Evolutionary conservation across 1,284 basidiomycete species (phyloP).

Genomic region (Cystobasidium slooffiae): DNA sequence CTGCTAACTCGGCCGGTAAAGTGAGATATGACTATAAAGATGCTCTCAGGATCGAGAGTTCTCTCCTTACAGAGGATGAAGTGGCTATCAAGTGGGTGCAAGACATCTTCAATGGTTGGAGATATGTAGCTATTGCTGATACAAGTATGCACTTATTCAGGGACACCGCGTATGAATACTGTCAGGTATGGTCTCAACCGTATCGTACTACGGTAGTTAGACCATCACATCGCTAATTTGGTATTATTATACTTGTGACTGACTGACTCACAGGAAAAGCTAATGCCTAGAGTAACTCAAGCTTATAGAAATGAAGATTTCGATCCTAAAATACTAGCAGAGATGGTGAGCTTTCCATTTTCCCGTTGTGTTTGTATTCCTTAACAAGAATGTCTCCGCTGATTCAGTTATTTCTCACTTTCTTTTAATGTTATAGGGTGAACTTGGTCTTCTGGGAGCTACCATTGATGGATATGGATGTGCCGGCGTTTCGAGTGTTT

Average conservation of each 20-base stretch:
- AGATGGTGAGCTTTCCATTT: conserved; percentile 65
- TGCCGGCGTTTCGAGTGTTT: conserved; percentile 70
- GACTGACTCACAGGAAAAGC: conserved; percentile 65
- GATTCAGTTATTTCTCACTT: neutral
- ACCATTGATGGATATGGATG: conserved; percentile 94
- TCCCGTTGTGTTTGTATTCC: too few relatives aligned
- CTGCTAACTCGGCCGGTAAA: conserved; percentile 26
- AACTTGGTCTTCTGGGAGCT: conserved; percentile 83
- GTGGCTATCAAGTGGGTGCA: conserved; percentile 73
- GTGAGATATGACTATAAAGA: conserved; percentile 51
- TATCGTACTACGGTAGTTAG: too few relatives aligned
- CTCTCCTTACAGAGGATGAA: conserved; percentile 86
- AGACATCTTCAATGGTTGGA: too few relatives aligned
- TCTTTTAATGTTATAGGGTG: conserved; percentile 60
- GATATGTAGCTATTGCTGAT: neutral
- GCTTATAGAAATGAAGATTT: conserved; percentile 89
- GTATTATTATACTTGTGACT: neutral
- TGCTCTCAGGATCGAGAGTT: conserved; percentile 50
- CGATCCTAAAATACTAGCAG: conserved; percentile 74
- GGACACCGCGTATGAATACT: conserved; percentile 82
- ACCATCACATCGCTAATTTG: neutral
- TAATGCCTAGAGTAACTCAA: conserved; percentile 80
- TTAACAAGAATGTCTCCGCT: too few relatives aligned
- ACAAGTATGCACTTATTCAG: conserved; percentile 57
- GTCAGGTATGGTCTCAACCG: conserved; percentile 64